These are phyloP conservation scores for Falciphora oryzae DNA, from an alignment of 2,329 filamentous ascomycete species.

Conservation along the genomic window DNA sequence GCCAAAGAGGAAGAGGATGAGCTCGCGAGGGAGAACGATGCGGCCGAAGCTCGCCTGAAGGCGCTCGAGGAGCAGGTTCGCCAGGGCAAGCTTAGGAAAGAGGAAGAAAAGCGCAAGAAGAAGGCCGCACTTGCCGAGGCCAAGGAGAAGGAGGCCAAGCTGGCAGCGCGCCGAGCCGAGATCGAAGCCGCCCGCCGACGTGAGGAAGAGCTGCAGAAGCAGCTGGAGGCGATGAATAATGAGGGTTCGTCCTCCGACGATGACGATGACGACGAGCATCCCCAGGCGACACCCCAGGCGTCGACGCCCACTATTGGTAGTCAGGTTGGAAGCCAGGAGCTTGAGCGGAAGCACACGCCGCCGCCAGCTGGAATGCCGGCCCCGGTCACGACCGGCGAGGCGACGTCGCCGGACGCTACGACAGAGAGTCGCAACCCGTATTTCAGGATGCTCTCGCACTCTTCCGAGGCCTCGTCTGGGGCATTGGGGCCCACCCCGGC, in stretches of 20 bases:
- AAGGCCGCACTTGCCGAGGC: conserved; percentile 82
- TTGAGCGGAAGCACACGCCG: conserved; percentile 42
- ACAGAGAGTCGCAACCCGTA: conserved; percentile 91
- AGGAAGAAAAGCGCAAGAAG: conserved; percentile 89
- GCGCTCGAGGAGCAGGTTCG: conserved; percentile 91
- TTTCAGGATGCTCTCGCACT: conserved; percentile 79
- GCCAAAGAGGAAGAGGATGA: conserved; percentile 74
- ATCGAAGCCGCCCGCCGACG: conserved; percentile 87
- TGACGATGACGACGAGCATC: conserved; percentile 58
- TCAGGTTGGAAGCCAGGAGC: conserved; percentile 47
- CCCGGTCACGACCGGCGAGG: conserved; percentile 39
- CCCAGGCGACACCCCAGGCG: conserved; percentile 59
- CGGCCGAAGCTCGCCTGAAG: conserved; percentile 74
- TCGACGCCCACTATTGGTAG: conserved; percentile 52
- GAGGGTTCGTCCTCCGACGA: conserved; percentile 74
- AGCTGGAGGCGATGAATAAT: conserved; percentile 70
- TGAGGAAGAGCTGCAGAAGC: conserved; percentile 81
- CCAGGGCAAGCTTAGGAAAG: conserved; percentile 90
- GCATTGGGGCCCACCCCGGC: conserved; percentile 32
- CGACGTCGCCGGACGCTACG: conserved; percentile 42
- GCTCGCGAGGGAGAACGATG: conserved; percentile 71
- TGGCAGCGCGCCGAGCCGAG: conserved; percentile 82
- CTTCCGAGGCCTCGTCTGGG: conserved; percentile 47
- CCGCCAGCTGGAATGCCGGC: conserved; percentile 39
- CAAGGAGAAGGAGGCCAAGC: conserved; percentile 79